phyloP scores from a whole-genome alignment of 768 basidiomycete species.

The Tylopilus vinaceipallidus region DNA sequence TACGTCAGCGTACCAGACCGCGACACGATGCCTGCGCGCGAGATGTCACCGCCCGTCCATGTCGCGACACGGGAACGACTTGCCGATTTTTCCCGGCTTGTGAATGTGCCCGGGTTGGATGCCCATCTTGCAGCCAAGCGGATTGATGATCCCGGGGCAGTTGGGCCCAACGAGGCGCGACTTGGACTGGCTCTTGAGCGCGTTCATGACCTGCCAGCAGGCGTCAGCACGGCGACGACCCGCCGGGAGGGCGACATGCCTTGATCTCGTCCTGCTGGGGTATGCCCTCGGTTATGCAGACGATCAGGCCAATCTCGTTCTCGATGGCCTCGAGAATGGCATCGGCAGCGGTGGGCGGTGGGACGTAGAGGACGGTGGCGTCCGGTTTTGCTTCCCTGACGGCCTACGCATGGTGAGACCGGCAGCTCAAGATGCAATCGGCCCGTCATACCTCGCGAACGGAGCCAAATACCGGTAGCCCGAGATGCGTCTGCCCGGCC shows the following conservation, averaged over 20 bases:
- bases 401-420: conserved; percentile 51
- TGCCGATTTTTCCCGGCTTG: conserved; percentile 93
- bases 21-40: conserved; percentile 79
- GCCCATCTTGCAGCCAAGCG: conserved; percentile 98
- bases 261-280: conserved; percentile 96
- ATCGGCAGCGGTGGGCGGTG: conserved; percentile 93
- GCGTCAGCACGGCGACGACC: not conserved
- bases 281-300: conserved; percentile 98
- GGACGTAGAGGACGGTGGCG: conserved; percentile 95
- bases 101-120: conserved; percentile 99
- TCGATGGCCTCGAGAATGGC: conserved; percentile 99
- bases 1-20: conserved; percentile 96
- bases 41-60: not conserved
- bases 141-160: conserved; percentile 98
- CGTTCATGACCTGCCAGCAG: conserved; percentile 74
- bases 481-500: conserved; percentile 93
- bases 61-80: conserved; percentile 15
- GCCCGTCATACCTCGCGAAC: conserved; percentile 74
- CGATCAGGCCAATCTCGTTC: conserved; percentile 95
- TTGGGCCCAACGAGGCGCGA: conserved; percentile 98
- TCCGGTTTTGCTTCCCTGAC: conserved; percentile 85
- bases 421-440: not conserved
- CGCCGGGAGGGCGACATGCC: conserved; percentile 41
- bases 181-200: conserved; percentile 89
- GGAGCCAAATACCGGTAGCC: conserved; percentile 89